Evolutionary conservation across 805 yeast genomes (phyloP).

Genomic region (Hanseniaspora vineae): DNA sequence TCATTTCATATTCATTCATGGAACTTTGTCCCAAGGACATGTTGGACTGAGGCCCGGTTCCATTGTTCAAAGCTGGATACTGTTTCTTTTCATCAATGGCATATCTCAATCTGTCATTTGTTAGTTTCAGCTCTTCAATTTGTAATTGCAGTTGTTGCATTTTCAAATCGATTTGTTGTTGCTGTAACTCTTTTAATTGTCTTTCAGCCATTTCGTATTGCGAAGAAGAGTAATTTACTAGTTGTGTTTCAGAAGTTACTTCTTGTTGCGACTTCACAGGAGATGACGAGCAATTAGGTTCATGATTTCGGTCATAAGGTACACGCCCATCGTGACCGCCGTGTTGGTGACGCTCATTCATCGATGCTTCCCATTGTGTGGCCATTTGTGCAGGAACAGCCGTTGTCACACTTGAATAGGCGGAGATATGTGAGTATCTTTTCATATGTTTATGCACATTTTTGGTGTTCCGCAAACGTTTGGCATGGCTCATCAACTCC

Average conservation of each 20-base stretch:
- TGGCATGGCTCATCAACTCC: neutral
- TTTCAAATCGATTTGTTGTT: conserved; percentile 14
- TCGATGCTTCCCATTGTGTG: neutral
- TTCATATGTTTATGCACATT: neutral
- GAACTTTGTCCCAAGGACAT: conserved; percentile 16
- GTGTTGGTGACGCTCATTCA: neutral
- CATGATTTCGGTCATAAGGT: no score
- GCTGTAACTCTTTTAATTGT: conserved; percentile 30
- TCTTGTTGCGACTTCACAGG: no score
- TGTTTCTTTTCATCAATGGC: conserved; percentile 15
- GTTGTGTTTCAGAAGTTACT: no score
- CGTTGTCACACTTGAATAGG: neutral
- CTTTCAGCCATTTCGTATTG: conserved; percentile 61
- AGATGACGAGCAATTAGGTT: no score
- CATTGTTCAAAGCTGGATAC: no score
- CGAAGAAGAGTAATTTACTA: neutral
- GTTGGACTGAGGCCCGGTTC: neutral
- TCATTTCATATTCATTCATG: conserved; percentile 14
- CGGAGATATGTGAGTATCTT: conserved; percentile 5
- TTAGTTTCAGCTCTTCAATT: conserved; percentile 21
- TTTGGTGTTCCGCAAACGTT: neutral
- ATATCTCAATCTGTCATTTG: conserved; percentile 21
- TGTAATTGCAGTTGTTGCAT: conserved; percentile 22
- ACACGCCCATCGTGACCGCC: no score
- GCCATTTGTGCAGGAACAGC: neutral